A percentile compares a stretch with the other conserved stretches of the same genome.
Conservation (phyloP, 148 eudicot species). For the Hydrangea macrophylla region DNA sequence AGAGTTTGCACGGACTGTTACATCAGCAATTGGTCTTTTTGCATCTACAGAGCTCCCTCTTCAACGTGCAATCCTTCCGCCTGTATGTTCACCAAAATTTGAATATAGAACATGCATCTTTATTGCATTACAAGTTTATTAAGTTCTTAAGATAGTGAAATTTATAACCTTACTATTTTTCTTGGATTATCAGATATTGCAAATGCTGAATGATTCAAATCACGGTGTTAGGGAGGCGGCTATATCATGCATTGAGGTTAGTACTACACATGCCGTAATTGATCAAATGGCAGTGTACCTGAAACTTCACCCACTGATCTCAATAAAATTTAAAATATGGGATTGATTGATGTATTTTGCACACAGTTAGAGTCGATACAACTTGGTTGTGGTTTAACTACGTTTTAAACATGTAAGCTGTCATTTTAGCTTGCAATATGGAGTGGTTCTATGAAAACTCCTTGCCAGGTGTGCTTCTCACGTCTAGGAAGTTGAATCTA, state of each 20-base stretch:
- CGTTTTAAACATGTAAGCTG: background rate
- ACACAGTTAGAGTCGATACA: background rate
- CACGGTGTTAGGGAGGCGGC: slow-evolving; percentile 92
- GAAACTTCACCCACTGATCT: background rate
- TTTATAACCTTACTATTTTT: slow-evolving; percentile 8
- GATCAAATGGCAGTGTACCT: background rate
- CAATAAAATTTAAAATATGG: background rate
- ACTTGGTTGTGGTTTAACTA: background rate
- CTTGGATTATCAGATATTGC: slow-evolving; percentile 65
- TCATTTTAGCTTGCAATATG: background rate
- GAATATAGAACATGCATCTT: background rate
- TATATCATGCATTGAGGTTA: slow-evolving; percentile 85
- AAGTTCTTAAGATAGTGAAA: background rate
- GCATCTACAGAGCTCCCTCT: slow-evolving; percentile 96
- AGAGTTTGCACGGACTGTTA: slow-evolving; percentile 94
- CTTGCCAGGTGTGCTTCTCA: slow-evolving; percentile 2
- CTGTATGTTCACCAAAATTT: slow-evolving; percentile 43
- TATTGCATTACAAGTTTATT: background rate
- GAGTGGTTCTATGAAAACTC: background rate
- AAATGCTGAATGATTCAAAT: slow-evolving; percentile 93
- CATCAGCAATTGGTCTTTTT: slow-evolving; percentile 85
- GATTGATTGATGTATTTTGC: background rate
- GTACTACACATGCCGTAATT: slow-evolving; percentile 16
- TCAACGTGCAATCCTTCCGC: slow-evolving; percentile 94
- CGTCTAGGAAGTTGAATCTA: background rate